A percentile compares a stretch with the other conserved stretches of the same genome.
phyloP scores from a whole-genome alignment of 371 early-diverging fungal genomes.

The Entomophthora muscae region DNA sequence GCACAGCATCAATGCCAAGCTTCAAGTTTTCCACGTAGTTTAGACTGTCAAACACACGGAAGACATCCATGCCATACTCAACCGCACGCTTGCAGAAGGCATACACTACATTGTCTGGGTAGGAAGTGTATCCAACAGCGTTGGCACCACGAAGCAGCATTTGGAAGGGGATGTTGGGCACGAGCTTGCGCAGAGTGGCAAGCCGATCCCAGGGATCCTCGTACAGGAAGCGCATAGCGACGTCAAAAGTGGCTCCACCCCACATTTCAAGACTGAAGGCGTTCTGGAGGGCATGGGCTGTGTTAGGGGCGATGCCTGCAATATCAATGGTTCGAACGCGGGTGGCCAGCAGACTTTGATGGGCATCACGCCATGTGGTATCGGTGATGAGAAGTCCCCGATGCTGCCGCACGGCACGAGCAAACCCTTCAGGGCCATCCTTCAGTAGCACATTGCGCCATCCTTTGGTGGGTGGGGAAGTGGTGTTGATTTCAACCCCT shows the following conservation, averaged over 20 bases:
- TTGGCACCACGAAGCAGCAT: slow-evolving; percentile 95
- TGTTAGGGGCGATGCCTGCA: slow-evolving; percentile 61
- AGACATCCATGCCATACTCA: slow-evolving; percentile 80
- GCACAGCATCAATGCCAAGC: slow-evolving; percentile 84
- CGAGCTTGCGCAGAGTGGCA: slow-evolving; percentile 51
- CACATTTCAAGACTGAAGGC: slow-evolving; percentile 84
- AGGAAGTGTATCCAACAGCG: slow-evolving; percentile 91
- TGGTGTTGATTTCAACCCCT: slow-evolving; percentile 17
- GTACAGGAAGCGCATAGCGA: slow-evolving; percentile 82
- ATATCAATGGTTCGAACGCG: slow-evolving; percentile 83
- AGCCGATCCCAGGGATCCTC: slow-evolving; percentile 94
- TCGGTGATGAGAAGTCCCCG: slow-evolving; percentile 78
- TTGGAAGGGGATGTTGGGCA: slow-evolving; percentile 95
- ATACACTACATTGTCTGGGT: slow-evolving; percentile 89
- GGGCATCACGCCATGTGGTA: slow-evolving; percentile 92
- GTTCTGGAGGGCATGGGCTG: slow-evolving; percentile 68
- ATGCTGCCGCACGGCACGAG: slow-evolving; percentile 73
- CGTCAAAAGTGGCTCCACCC: slow-evolving; percentile 94
- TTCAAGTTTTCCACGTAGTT: slow-evolving; percentile 90
- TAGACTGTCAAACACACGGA: slow-evolving; percentile 90
- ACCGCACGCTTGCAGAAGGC: slow-evolving; percentile 86
- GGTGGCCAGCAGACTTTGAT: slow-evolving; percentile 83
- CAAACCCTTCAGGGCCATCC: slow-evolving; percentile 76
- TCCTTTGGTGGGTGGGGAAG: slow-evolving; percentile 42
- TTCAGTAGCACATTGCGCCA: slow-evolving; percentile 76